phyloP scores from a whole-genome alignment of 306 rosid species.

The Pterocarpus macrocarpus region DNA sequence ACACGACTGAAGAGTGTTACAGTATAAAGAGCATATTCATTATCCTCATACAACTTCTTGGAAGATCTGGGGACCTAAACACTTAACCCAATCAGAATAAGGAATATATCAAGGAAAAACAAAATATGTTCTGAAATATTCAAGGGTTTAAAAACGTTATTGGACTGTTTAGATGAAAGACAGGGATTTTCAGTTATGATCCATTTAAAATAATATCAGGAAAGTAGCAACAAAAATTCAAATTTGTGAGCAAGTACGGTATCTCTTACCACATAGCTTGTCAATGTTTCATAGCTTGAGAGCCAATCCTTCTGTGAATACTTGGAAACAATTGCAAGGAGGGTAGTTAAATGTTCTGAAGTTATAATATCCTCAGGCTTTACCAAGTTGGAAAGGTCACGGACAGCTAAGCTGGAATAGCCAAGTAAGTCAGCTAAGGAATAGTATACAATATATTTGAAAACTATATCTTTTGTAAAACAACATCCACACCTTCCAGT shows the following conservation, averaged over 20 bases:
- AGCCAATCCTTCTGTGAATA: constrained; percentile 97
- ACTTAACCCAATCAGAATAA: constrained; percentile 50
- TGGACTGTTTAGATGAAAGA: constrained; percentile 31
- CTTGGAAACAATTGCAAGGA: constrained; percentile 89
- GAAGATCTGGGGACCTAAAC: constrained; percentile 94
- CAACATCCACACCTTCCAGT: constrained; percentile 73
- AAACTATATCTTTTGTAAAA: not conserved
- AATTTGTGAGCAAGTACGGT: constrained; percentile 36
- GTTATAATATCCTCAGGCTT: constrained; percentile 84
- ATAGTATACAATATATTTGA: constrained; percentile 25
- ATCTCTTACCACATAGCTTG: constrained; percentile 79
- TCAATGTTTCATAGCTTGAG: constrained; percentile 87
- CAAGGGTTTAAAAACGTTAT: constrained; percentile 35
- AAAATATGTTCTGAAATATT: constrained; percentile 31
- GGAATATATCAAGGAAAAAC: constrained; percentile 28
- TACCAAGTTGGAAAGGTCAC: constrained; percentile 90
- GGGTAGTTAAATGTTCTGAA: constrained; percentile 86
- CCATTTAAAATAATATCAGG: constrained; percentile 36
- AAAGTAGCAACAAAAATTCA: constrained; percentile 29
- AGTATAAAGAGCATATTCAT: constrained; percentile 89
- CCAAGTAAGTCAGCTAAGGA: constrained; percentile 41
- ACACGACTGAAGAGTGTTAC: constrained; percentile 87
- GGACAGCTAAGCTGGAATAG: constrained; percentile 86
- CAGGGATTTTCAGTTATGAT: constrained; percentile 30
- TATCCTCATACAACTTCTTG: constrained; percentile 88